These are phyloP conservation scores for Cryptococcus deneoformans DNA, from an alignment of 1,284 basidiomycete genomes.

Conservation along the genomic window DNA sequence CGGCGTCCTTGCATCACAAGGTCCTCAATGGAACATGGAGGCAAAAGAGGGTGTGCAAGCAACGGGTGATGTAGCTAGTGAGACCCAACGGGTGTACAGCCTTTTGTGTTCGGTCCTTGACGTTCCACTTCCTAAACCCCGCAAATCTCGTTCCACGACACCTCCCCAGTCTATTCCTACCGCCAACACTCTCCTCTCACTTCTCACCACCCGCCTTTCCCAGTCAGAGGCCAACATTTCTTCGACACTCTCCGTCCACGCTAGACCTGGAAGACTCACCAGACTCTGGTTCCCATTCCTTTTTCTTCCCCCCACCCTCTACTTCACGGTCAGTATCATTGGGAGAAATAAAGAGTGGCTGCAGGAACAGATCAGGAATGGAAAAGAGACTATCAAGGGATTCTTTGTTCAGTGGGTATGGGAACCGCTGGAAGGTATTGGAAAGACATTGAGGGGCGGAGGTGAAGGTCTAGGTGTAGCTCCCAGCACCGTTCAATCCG, in stretches of 20 bases:
- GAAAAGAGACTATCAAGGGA: slow-evolving; percentile 65
- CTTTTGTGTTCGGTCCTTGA: slow-evolving; percentile 39
- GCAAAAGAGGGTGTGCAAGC: slow-evolving; percentile 1
- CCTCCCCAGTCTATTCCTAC: slow-evolving; percentile 15
- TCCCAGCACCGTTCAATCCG: slow-evolving; percentile 46
- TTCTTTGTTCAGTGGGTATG: slow-evolving; percentile 85
- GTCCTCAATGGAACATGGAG: slow-evolving; percentile 30
- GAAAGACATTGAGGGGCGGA: slow-evolving; percentile 66
- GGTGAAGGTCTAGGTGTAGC: slow-evolving; percentile 54
- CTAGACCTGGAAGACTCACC: slow-evolving; percentile 39
- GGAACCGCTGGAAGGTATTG: slow-evolving; percentile 77
- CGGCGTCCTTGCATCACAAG: slow-evolving; percentile 41
- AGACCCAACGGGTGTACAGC: slow-evolving; percentile 38
- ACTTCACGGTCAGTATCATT: slow-evolving; percentile 22
- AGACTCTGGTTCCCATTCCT: slow-evolving; percentile 49
- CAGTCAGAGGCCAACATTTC: slow-evolving; percentile 15
- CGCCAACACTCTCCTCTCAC: slow-evolving; percentile 26
- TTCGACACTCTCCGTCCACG: slow-evolving; percentile 25
- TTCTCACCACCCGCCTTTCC: slow-evolving; percentile 37
- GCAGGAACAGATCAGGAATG: slow-evolving; percentile 59
- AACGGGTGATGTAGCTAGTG: slow-evolving; percentile 20
- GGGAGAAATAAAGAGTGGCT: slow-evolving; percentile 47
- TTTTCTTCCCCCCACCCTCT: slow-evolving; percentile 42
- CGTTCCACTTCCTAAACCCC: slow-evolving; percentile 15
- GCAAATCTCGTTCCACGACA: slow-evolving; percentile 4